These are phyloP conservation scores for Verticillium zaregamsianum DNA, from an alignment of 2,329 filamentous ascomycete genomes.

Conservation along the genomic window DNA sequence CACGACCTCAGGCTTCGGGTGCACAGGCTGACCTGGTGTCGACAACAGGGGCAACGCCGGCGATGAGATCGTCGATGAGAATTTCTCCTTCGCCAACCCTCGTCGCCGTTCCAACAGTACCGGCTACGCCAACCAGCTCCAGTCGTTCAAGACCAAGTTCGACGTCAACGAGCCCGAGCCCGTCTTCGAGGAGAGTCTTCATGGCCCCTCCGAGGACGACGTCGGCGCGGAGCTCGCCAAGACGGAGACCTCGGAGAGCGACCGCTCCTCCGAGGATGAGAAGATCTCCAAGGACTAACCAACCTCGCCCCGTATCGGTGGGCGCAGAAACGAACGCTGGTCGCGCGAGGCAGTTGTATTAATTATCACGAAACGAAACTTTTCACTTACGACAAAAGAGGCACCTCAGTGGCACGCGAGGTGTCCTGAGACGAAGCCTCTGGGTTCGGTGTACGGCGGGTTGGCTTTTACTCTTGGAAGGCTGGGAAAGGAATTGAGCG, in stretches of 20 bases:
- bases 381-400: not conserved
- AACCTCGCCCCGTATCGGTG: not conserved
- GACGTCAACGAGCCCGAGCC: slow-evolving; percentile 85
- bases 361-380: not conserved
- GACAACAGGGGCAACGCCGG: slow-evolving; percentile 70
- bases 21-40: slow-evolving; percentile 7
- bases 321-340: not conserved
- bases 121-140: slow-evolving; percentile 63
- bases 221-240: slow-evolving; percentile 46
- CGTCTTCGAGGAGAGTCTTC: slow-evolving; percentile 83
- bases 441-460: not conserved
- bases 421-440: not conserved
- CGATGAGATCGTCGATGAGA: slow-evolving; percentile 78
- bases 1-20: not conserved
- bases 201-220: slow-evolving; percentile 58
- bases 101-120: slow-evolving; percentile 93
- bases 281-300: slow-evolving; percentile 19
- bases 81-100: slow-evolving; percentile 78
- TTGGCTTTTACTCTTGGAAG: not conserved
- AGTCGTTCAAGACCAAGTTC: slow-evolving; percentile 94
- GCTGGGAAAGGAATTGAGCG: not conserved
- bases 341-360: not conserved
- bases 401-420: not conserved
- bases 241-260: slow-evolving; percentile 56
- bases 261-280: slow-evolving; percentile 55